Conservation (phyloP, 768 basidiomycete genomes). For the Paxillus ammoniavirescens region DNA sequence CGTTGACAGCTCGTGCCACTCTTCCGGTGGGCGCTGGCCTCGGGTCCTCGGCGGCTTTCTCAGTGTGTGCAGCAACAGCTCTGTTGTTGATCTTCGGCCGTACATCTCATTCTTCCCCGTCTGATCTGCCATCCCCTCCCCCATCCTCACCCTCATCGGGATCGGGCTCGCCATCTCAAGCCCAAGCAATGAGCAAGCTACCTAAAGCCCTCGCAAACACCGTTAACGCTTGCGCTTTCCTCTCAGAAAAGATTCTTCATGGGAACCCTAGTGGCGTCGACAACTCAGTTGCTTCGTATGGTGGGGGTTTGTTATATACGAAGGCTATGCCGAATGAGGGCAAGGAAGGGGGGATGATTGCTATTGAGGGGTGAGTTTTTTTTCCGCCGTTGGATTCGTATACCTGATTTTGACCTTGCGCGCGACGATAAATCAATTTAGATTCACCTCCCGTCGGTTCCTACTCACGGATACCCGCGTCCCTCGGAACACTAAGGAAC, state of each 20-base stretch:
- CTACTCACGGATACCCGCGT: conserved; percentile 91
- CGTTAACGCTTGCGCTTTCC: conserved; percentile 91
- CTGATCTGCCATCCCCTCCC: neutral
- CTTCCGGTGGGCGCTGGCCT: conserved; percentile 94
- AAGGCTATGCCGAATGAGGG: conserved; percentile 57
- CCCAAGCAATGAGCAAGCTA: conserved; percentile 55
- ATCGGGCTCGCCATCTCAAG: conserved; percentile 4
- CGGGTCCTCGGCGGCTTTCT: conserved; percentile 96
- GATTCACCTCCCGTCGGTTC: conserved; percentile 90
- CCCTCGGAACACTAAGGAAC: conserved; percentile 89
- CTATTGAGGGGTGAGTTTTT: conserved; percentile 72
- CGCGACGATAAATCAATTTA: conserved; percentile 25
- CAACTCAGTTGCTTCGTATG: conserved; percentile 90
- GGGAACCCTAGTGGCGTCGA: conserved; percentile 98
- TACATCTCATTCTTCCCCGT: conserved; percentile 53
- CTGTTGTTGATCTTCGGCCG: conserved; percentile 75
- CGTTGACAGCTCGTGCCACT: conserved; percentile 81
- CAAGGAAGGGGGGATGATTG: conserved; percentile 79
- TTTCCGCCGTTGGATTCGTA: neutral
- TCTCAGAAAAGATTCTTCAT: conserved; percentile 94
- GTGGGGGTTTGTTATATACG: conserved; percentile 90
- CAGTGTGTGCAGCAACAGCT: conserved; percentile 78
- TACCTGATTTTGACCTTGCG: conserved; percentile 3
- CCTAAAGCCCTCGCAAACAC: conserved; percentile 64
- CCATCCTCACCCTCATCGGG: neutral